phyloP scores from a whole-genome alignment of 495 filamentous ascomycete genomes.

The Penicillium crystallinum region DNA sequence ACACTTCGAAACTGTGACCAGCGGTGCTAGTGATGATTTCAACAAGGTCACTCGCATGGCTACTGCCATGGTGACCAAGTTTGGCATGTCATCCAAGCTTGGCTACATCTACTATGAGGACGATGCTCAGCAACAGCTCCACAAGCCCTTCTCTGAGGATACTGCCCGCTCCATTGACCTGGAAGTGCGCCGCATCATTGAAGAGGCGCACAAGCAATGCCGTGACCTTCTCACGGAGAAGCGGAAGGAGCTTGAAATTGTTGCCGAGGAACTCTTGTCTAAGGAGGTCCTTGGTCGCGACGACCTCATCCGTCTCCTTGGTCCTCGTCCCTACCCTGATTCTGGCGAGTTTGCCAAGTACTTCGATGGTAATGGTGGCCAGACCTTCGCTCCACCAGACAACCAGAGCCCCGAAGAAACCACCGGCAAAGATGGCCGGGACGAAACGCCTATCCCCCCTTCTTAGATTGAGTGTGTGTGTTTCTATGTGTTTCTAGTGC shows the following conservation, averaged over 20 bases:
- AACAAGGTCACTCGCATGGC: constrained; percentile 97
- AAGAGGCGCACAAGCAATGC: constrained; percentile 88
- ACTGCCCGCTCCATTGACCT: constrained; percentile 86
- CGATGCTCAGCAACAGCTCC: constrained; percentile 67
- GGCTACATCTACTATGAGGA: constrained; percentile 88
- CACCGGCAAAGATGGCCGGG: constrained; percentile 39
- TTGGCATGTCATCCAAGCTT: constrained; percentile 93
- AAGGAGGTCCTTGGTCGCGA: constrained; percentile 91
- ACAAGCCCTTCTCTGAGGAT: constrained; percentile 93
- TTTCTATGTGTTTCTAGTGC: constrained; percentile 5
- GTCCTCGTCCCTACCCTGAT: constrained; percentile 75
- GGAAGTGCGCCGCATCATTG: constrained; percentile 85
- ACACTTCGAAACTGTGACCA: constrained; percentile 93
- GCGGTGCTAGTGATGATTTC: constrained; percentile 92
- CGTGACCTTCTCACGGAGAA: constrained; percentile 73
- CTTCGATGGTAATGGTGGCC: constrained; percentile 55
- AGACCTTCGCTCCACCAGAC: constrained; percentile 55
- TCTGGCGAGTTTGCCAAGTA: constrained; percentile 88
- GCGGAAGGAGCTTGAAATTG: constrained; percentile 80
- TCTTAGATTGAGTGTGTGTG: constrained; percentile 24
- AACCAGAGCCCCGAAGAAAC: constrained; percentile 29
- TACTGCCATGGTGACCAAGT: constrained; percentile 94
- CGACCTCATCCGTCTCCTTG: constrained; percentile 84
- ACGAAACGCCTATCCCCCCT: constrained; percentile 40
- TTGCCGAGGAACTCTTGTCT: constrained; percentile 85